Conservation (phyloP, 192 early-diverging fungal species). For the Kickxella alabastrina region DNA sequence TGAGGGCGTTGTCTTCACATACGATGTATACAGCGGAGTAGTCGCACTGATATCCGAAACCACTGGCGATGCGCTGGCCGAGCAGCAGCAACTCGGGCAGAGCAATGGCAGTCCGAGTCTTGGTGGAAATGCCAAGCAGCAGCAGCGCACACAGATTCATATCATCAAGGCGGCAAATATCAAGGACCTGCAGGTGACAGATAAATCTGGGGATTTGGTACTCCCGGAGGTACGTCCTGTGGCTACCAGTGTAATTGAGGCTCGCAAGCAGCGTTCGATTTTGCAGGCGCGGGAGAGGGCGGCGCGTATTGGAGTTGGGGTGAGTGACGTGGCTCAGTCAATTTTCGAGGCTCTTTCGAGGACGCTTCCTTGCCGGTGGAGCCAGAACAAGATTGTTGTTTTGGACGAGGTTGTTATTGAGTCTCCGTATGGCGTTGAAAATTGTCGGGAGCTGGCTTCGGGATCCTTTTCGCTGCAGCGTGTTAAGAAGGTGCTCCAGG, state of each 20-base stretch:
- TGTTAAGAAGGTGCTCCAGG: conserved; percentile 68
- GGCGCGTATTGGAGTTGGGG: conserved; percentile 68
- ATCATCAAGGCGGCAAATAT: conserved; percentile 32
- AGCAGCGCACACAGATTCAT: conserved; percentile 9
- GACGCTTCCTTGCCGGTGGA: conserved; percentile 81
- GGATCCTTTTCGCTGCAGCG: conserved; percentile 59
- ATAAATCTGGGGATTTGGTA: not conserved
- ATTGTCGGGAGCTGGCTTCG: conserved; percentile 55
- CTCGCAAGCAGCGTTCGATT: conserved; percentile 34
- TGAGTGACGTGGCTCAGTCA: conserved; percentile 67
- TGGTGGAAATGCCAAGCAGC: conserved; percentile 5
- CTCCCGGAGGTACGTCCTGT: conserved; percentile 12
- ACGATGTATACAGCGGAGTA: conserved; percentile 48
- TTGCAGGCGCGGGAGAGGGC: conserved; percentile 34
- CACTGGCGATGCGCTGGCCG: not conserved
- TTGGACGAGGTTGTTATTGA: conserved; percentile 76
- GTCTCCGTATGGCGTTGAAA: conserved; percentile 68
- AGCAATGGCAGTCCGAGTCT: conserved; percentile 1
- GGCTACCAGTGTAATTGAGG: conserved; percentile 13
- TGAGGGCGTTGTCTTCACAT: conserved; percentile 38
- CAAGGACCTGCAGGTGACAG: conserved; percentile 16
- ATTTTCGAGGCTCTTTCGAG: conserved; percentile 79
- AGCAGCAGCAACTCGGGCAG: not conserved
- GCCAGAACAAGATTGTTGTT: conserved; percentile 68
- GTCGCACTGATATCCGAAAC: conserved; percentile 20